phyloP scores from a whole-genome alignment of 2,329 filamentous ascomycete genomes.

The Xylariales sp. region DNA sequence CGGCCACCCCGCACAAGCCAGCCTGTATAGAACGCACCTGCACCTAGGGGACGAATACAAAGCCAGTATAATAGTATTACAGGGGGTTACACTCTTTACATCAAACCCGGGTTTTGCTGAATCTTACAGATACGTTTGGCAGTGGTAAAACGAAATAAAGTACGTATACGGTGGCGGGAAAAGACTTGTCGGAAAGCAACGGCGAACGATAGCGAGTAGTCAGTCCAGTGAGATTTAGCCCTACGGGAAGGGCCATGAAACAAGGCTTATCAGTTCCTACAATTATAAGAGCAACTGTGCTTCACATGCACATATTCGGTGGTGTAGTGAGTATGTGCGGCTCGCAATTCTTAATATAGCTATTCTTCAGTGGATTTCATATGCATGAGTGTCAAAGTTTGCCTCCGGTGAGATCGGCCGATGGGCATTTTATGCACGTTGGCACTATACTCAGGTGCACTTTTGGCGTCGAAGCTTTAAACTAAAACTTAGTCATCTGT shows the following conservation, averaged over 20 bases:
- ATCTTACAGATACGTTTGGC: not conserved
- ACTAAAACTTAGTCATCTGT: too few relatives aligned
- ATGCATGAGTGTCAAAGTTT: not conserved
- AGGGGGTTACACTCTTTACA: not conserved
- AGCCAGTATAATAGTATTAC: not conserved
- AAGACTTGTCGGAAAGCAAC: not conserved
- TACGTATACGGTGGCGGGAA: not conserved
- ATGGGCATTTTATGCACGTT: not conserved
- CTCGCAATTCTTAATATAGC: not conserved
- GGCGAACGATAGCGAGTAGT: not conserved
- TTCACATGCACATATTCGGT: not conserved
- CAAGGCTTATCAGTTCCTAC: not conserved
- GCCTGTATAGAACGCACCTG: constrained; percentile 20
- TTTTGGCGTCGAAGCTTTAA: not conserved
- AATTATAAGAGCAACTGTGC: not conserved
- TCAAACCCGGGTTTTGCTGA: not conserved
- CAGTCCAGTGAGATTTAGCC: not conserved
- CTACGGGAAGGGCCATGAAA: not conserved
- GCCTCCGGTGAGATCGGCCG: not conserved
- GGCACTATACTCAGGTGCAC: too few relatives aligned
- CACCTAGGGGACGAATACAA: not conserved
- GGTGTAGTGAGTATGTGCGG: not conserved
- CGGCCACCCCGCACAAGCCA: constrained; percentile 19
- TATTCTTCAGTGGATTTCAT: not conserved
- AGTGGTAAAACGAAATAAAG: not conserved